Percentiles rank a stretch among this genome's conserved stretches.
Conservation (phyloP, 2,329 filamentous ascomycete genomes). For the Verticillium tricorpus region DNA sequence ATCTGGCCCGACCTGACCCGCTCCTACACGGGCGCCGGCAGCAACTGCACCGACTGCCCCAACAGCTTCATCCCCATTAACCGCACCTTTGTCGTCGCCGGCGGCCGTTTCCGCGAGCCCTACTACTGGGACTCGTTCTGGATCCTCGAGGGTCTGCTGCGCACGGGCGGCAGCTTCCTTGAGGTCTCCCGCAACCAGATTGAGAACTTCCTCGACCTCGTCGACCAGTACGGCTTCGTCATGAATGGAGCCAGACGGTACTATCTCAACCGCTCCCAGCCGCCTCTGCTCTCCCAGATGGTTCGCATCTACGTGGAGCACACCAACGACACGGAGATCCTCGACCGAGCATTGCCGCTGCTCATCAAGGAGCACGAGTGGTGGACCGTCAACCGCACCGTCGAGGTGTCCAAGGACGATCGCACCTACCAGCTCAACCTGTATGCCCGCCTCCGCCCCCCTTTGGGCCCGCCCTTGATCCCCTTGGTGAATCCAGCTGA, state of each 20-base stretch:
- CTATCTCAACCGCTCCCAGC: conserved; percentile 65
- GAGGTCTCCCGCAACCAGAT: conserved; percentile 62
- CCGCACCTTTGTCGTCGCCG: conserved; percentile 65
- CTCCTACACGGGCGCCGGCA: conserved; percentile 45
- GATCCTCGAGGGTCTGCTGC: conserved; percentile 62
- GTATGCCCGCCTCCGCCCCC: conserved; percentile 25
- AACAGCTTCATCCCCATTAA: conserved; percentile 63
- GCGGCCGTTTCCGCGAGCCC: conserved; percentile 65
- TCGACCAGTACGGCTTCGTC: conserved; percentile 61
- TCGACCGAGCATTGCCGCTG: conserved; percentile 57
- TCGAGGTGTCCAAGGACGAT: conserved; percentile 41
- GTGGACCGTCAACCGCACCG: conserved; percentile 56
- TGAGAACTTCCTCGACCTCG: conserved; percentile 65
- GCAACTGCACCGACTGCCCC: conserved; percentile 54
- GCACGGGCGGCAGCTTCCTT: conserved; percentile 59
- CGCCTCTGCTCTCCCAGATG: conserved; percentile 63
- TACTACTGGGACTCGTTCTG: conserved; percentile 68
- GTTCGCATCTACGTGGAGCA: conserved; percentile 59
- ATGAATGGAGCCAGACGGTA: conserved; percentile 65
- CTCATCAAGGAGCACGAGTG: conserved; percentile 61
- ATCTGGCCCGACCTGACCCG: conserved; percentile 68
- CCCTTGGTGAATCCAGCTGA: neutral
- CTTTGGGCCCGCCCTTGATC: neutral
- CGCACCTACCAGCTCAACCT: conserved; percentile 52
- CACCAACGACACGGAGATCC: conserved; percentile 57